Percentiles rank a stretch among this genome's conserved stretches.
phyloP scores from a whole-genome alignment of 176 grass and related monocot genomes.

The Triticum turgidum region DNA sequence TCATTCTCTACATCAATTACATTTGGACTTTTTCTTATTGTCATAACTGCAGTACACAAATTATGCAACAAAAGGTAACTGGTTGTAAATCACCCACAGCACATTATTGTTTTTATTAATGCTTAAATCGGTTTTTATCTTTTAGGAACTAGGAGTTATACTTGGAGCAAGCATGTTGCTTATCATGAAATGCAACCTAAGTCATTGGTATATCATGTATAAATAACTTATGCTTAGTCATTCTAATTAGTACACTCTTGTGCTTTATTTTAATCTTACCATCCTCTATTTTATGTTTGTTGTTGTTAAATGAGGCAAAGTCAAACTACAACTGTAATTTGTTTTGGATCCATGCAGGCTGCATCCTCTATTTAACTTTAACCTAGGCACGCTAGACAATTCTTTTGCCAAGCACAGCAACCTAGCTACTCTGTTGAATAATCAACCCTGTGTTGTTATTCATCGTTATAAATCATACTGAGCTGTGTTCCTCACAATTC shows the following conservation, averaged over 20 bases:
- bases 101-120: background rate
- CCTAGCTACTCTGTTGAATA: background rate
- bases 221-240: background rate
- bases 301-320: background rate
- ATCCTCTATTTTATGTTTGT: background rate
- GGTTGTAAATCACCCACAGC: background rate
- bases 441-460: background rate
- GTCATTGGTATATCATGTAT: background rate
- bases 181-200: background rate
- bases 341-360: background rate
- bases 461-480: background rate
- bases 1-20: conserved; percentile 53
- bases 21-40: conserved; percentile 58
- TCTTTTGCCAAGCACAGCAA: background rate
- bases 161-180: background rate
- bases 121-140: background rate
- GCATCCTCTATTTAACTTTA: background rate
- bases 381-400: background rate
- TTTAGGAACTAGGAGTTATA: background rate
- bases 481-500: background rate
- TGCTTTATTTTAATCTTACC: background rate
- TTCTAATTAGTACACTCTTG: background rate
- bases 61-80: conserved; percentile 46
- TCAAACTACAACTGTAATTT: background rate
- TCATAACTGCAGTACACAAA: conserved; percentile 24